phyloP scores from a whole-genome alignment of 371 early-diverging fungal species.

The Catenaria anguillulae region DNA sequence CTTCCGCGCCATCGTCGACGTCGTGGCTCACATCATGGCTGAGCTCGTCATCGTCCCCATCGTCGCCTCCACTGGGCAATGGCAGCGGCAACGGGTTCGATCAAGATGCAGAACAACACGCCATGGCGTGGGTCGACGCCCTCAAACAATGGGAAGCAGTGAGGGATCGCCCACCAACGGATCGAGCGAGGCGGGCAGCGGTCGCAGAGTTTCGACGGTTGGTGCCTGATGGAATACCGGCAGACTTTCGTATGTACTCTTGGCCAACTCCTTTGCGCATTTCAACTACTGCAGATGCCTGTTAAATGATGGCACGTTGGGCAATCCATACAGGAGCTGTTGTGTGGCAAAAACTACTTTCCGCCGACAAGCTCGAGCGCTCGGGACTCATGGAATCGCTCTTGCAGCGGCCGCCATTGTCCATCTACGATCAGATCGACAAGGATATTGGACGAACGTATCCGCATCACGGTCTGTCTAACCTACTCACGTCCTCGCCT shows the following conservation, averaged over 20 bases:
- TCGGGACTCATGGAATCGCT: slow-evolving; percentile 24
- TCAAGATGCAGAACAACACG: no score
- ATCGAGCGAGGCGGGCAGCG: neutral
- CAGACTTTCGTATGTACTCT: neutral
- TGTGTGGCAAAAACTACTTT: slow-evolving; percentile 55
- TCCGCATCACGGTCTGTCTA: slow-evolving; percentile 74
- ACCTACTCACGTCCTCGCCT: no score
- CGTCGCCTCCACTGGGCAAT: no score
- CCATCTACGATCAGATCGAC: slow-evolving; percentile 71
- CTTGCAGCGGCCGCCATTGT: slow-evolving; percentile 17
- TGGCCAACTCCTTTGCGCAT: no score
- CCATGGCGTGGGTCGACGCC: neutral
- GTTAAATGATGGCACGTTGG: no score
- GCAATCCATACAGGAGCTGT: neutral
- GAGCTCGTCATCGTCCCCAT: no score
- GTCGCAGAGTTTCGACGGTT: neutral
- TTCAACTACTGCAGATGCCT: no score
- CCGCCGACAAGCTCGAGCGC: slow-evolving; percentile 27
- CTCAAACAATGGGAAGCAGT: neutral
- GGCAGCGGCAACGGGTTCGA: no score
- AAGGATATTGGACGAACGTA: slow-evolving; percentile 77
- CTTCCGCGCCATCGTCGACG: no score
- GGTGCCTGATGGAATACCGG: neutral
- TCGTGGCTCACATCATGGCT: no score
- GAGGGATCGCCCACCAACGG: neutral